Evolutionary conservation across 2,329 filamentous ascomycete species (phyloP), one percentile per base, ranked within the genome.

Genomic region (Aspergillus tanneri): DNA sequence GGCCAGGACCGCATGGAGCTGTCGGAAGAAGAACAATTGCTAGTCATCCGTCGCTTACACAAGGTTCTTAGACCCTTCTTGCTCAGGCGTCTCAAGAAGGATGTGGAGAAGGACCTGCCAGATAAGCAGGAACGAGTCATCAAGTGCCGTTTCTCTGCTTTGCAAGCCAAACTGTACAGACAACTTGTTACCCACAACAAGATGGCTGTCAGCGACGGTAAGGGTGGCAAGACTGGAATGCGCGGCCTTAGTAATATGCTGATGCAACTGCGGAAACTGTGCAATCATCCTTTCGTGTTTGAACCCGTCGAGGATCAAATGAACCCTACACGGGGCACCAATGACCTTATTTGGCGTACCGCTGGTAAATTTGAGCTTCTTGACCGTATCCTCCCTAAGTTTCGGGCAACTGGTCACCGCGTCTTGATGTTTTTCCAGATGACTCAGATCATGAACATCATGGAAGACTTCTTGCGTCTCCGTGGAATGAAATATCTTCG

Each of bases 391-490:
- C 71, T 99, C 55, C 93, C 93, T 38, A 99, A 99, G 73, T 97
- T 99, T 71, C 83, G 88, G 60, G 85, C 81, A 3, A 91, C 89
- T 1, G 90, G 90, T 12, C 93, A 99, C 82, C 87, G 93, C 71
- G 90, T 97, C 22, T 79, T 99, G 69, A 97, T 99, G 88, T 99
- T 99, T 81, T 99, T 99, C 80, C 93, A 99, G 70, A 99, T 99
- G 93, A 99, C 93, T 3, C 91, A 95, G 53, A 99, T 99, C 67
- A 99, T 99, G 93, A 96, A 99, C 72, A 99, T 99, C 64, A 97
- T 99, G 93, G 93, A 99, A 62, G 93, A 99, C 68, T 99, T 95
- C 69, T 73, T 99, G 54, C 86, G 92, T 3, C 86, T 90, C 64
- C 83, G 89, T 56, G 87, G 86, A 38, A 79, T 96, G 58, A 80